phyloP scores from a whole-genome alignment of 306 rosid genomes.

The Carpinus fangiana region DNA sequence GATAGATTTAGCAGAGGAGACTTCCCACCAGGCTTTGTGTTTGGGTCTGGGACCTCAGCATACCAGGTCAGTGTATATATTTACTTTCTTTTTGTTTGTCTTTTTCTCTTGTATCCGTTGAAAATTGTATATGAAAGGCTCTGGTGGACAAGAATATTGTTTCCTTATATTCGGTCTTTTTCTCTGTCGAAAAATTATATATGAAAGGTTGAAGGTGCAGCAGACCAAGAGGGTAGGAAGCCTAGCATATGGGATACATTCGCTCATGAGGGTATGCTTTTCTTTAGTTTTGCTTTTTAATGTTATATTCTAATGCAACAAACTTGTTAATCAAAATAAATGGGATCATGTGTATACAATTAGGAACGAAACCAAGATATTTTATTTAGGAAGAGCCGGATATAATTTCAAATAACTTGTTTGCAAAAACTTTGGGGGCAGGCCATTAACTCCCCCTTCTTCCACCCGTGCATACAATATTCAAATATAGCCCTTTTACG shows the following conservation, averaged over 20 bases:
- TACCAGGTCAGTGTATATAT: constrained; percentile 45
- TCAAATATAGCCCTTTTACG: too few relatives aligned
- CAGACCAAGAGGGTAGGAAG: constrained; percentile 28
- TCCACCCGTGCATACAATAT: too few relatives aligned
- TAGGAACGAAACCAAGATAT: too few relatives aligned
- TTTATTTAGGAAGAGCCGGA: too few relatives aligned
- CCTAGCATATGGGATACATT: constrained; percentile 32
- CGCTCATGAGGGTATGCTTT: constrained; percentile 24
- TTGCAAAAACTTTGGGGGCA: too few relatives aligned
- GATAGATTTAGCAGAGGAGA: constrained; percentile 41
- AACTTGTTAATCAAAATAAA: too few relatives aligned
- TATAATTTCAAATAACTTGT: too few relatives aligned
- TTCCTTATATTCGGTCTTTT: too few relatives aligned
- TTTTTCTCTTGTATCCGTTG: too few relatives aligned
- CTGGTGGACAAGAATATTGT: not conserved
- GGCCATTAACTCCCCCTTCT: too few relatives aligned
- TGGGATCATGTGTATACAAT: too few relatives aligned
- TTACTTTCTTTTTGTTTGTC: too few relatives aligned
- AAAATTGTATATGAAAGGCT: not conserved
- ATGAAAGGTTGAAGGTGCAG: constrained; percentile 54
- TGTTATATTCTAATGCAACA: not conserved
- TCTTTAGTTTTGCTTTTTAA: not conserved
- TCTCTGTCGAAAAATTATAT: not conserved
- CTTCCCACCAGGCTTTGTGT: constrained; percentile 57
- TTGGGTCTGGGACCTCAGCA: constrained; percentile 67